Percentiles rank a stretch among this genome's conserved stretches.
These are phyloP conservation scores for Fusarium dimerum DNA, from an alignment of 2,329 filamentous ascomycete species.

Conservation along the genomic window DNA sequence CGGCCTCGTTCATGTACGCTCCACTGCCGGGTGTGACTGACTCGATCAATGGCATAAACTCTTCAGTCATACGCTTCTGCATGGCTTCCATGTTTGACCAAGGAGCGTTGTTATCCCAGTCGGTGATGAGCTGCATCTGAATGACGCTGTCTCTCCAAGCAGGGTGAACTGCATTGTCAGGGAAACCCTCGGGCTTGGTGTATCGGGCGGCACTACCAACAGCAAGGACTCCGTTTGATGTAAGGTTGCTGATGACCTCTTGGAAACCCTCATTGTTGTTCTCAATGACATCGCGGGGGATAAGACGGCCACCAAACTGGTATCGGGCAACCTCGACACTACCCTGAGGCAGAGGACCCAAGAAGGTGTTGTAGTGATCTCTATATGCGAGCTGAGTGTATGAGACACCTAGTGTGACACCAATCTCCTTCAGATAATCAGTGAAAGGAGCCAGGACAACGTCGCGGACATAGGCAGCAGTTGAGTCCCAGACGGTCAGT, in stretches of 20 bases:
- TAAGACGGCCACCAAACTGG: constrained; percentile 44
- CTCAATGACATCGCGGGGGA: constrained; percentile 39
- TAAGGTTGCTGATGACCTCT: constrained; percentile 28
- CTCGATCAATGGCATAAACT: constrained; percentile 29
- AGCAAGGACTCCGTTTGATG: constrained; percentile 26
- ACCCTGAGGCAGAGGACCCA: constrained; percentile 41
- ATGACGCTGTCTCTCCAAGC: constrained; percentile 41
- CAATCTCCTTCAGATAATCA: constrained; percentile 10
- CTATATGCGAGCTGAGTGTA: constrained; percentile 33
- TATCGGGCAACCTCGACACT: constrained; percentile 32
- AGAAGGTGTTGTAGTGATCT: constrained; percentile 45
- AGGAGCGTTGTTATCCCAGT: constrained; percentile 29
- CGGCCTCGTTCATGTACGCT: constrained; percentile 54
- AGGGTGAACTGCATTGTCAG: constrained; percentile 41
- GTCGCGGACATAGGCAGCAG: constrained; percentile 37
- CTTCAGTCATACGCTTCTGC: constrained; percentile 34
- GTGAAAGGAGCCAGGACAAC: constrained; percentile 40
- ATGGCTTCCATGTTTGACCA: constrained; percentile 33
- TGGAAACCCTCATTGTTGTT: constrained; percentile 32
- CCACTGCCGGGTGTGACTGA: constrained; percentile 43
- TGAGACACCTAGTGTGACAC: constrained; percentile 15
- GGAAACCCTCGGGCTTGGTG: constrained; percentile 21
- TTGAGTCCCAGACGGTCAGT: constrained; percentile 48
- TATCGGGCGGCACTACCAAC: constrained; percentile 33
- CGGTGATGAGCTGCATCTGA: constrained; percentile 29